Evolutionary conservation across 257 asterid genomes (phyloP), one percentile per base, ranked within the genome.

Genomic region (Thymus mandschuricus): DNA sequence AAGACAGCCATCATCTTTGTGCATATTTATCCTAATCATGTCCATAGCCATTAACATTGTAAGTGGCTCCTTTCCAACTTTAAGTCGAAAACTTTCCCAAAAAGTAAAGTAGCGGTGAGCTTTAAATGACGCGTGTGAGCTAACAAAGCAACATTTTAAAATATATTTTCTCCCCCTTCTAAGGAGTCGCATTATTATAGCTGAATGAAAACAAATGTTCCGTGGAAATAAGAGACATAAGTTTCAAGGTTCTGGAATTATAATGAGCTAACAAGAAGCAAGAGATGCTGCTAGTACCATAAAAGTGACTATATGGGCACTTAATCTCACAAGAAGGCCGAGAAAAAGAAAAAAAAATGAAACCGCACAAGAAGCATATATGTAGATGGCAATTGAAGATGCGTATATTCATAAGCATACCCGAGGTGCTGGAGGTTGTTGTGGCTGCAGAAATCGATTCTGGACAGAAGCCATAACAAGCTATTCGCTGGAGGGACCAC

Each of bases 401-500:
- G 54, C 65, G 62, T 57, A 52, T 8, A 60, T 54, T 75, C 72
- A 69, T 41, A 69, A 70, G 15, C 51, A 41, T 86, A 86, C 92
- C 89, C 85, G 86, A 43, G 84, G 79, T 51, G 76, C 76, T 31
- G 86, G 87, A 34, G 80, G 84, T 72, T 78, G 89, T 28, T 76
- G 88, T 66, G 72, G 85, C 74, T 70, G 84, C 79, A 78, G 81
- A 84, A 86, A 86, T 38, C 89, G 86, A 56, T 83, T 81, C 79
- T 82, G 92, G 82, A 79, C 80, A 27, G 84, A 63, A 45, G 82
- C 89, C 92, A 86, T 86, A 70, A 59, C 74, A 73, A 63, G 30
- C 12, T 60, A 55, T 55, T 46, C 35, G 8, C 57, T 28, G 43
- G 75, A 74, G 64, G 64, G 70, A 59, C 75, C 49, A 29, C 66